Evolutionary conservation across 192 early-diverging fungal genomes (phyloP), one percentile per base, ranked within the genome.

Genomic region (Rhizophagus prolifer): DNA sequence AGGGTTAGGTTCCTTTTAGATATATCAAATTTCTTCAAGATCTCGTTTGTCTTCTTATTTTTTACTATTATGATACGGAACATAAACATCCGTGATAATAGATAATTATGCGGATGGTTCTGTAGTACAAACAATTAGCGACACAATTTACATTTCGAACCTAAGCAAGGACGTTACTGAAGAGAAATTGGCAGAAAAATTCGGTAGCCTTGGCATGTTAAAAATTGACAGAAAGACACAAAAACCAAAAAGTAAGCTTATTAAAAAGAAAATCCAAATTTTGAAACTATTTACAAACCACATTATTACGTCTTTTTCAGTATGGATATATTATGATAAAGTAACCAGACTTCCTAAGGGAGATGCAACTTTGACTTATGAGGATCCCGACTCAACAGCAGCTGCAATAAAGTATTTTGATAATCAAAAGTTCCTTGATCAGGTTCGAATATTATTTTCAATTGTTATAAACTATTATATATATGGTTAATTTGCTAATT

Each of bases 361-460:
- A 30, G 92, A 94, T 87, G 91, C 91, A 10, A 94, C 91, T 21
- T 80, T 94, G 16, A 93, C 92, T 4, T 94, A 92, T 80, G 91
- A 92, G 58, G 92, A 94, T 81, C 91, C 92, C 5, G 85, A 82
- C 19, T 84, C 92, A 26, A 86, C 89, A 23, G 88, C 90, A 70
- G 89, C 86, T 60, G 92, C 92, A 9, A 93, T 93, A 54, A 82
- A 90, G 21, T 93, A 91, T 89, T 93, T 93, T 76, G 79, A 89
- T 54, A 90, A 90, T 84, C 86, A 78, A 28, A 67, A 82, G 30
- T 80, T 81, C 47, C 78, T 80, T 68, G 79, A 82, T 36, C 77
- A 80, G 74, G 82, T 86, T 80, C 21, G 16, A 46, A 46, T 28
- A 78, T 23, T 28, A 23, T 72, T 54, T 59, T 71, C 23, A 25